Evolutionary conservation across 768 basidiomycete species (phyloP).

Genomic region (Floccularia luteovirens): DNA sequence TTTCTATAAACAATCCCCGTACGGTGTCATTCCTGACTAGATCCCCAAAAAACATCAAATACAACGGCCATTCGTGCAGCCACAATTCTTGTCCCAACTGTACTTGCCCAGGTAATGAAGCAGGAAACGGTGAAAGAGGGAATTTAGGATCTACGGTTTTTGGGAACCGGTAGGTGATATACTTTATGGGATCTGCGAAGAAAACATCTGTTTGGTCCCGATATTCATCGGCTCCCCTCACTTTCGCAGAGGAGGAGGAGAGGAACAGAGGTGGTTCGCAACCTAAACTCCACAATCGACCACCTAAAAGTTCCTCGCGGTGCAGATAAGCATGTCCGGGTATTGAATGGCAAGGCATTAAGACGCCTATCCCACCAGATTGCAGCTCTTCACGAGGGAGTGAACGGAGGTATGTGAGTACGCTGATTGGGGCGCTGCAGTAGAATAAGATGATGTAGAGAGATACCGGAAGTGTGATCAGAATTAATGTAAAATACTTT

Average conservation of each 20-base stretch:
- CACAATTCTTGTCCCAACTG: conserved; percentile 33
- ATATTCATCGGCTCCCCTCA: conserved; percentile 58
- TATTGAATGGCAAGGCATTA: conserved; percentile 97
- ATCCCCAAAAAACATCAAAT: conserved; percentile 80
- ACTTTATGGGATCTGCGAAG: conserved; percentile 61
- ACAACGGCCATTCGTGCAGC: conserved; percentile 73
- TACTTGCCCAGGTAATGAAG: conserved; percentile 37
- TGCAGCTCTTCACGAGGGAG: conserved; percentile 40
- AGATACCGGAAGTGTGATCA: conserved; percentile 53
- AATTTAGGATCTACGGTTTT: conserved; percentile 49
- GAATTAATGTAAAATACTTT: conserved; percentile 31
- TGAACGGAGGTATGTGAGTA: conserved; percentile 59
- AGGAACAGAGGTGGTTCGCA: conserved; percentile 86
- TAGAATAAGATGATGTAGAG: conserved; percentile 72
- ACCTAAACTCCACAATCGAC: conserved; percentile 73
- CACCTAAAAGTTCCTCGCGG: conserved; percentile 48
- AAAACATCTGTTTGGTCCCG: conserved; percentile 80
- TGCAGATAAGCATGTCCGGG: conserved; percentile 91
- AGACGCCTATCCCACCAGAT: conserved; percentile 53
- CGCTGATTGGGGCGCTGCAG: conserved; percentile 69
- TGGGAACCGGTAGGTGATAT: conserved; percentile 67
- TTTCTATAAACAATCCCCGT: conserved; percentile 30
- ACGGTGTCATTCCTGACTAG: conserved; percentile 53
- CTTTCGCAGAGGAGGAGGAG: too few species aligned
- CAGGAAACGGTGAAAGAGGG: conserved; percentile 52